These are phyloP conservation scores for Torulaspora microellipsoides DNA, from an alignment of 805 yeast genomes.

Conservation along the genomic window DNA sequence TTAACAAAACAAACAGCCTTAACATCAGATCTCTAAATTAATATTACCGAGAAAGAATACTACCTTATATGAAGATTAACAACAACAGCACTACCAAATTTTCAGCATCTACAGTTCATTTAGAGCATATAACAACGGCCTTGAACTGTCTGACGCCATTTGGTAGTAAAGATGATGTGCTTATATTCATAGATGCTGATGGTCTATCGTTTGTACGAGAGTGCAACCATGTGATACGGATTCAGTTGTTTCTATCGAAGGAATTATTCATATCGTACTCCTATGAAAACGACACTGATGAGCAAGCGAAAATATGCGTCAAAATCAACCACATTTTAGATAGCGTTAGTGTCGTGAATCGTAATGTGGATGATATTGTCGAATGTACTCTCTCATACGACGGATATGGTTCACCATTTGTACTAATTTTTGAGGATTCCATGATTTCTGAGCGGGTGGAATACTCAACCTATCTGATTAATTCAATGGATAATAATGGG, in stretches of 20 bases:
- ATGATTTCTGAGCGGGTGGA: constrained; percentile 55
- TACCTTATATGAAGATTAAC: too few species aligned
- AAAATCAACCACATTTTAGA: constrained; percentile 47
- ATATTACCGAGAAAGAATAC: not conserved
- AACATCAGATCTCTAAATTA: not conserved
- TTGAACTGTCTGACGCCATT: constrained; percentile 41
- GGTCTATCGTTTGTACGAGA: constrained; percentile 51
- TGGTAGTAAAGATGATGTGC: constrained; percentile 36
- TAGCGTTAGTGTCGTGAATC: constrained; percentile 44
- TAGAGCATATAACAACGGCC: constrained; percentile 44
- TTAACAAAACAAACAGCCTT: not conserved
- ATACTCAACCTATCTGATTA: constrained; percentile 43
- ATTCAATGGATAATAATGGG: constrained; percentile 35
- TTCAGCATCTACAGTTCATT: constrained; percentile 44
- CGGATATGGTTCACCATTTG: constrained; percentile 50
- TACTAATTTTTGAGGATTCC: constrained; percentile 50
- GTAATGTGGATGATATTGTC: constrained; percentile 31
- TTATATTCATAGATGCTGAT: constrained; percentile 43
- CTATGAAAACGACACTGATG: constrained; percentile 20
- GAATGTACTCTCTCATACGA: constrained; percentile 49
- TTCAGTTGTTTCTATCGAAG: constrained; percentile 33
- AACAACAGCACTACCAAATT: constrained; percentile 20
- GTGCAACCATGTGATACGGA: constrained; percentile 39
- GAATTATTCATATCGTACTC: constrained; percentile 31
- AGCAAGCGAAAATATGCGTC: constrained; percentile 37